Percentiles rank a stretch among this genome's conserved stretches.
These are phyloP conservation scores for Extremus antarcticus DNA, from an alignment of 495 filamentous ascomycete species.

Conservation along the genomic window DNA sequence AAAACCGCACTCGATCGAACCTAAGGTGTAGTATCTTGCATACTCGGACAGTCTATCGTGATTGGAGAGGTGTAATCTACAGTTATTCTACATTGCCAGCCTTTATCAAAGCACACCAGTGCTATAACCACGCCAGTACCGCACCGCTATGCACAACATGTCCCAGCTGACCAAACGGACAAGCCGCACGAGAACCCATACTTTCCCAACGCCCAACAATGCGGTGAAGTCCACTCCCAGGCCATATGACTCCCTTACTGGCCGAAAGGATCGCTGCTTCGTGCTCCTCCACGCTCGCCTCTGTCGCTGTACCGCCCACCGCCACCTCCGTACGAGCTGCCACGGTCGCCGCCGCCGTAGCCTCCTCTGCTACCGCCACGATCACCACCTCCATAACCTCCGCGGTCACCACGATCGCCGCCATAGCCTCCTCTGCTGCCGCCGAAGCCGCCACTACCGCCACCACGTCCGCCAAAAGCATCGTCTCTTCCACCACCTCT, in stretches of 20 bases:
- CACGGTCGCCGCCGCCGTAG: neutral
- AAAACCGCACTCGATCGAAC: too few relatives aligned
- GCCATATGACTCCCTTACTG: too few relatives aligned
- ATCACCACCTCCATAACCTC: slow-evolving; percentile 2
- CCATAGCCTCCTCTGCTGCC: neutral
- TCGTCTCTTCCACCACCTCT: neutral
- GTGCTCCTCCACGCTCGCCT: too few relatives aligned
- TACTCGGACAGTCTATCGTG: neutral
- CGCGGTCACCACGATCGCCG: neutral
- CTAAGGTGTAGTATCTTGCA: too few relatives aligned
- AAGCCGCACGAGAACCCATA: too few relatives aligned
- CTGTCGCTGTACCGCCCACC: neutral
- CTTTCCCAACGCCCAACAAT: too few relatives aligned
- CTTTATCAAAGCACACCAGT: neutral
- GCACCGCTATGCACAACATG: neutral
- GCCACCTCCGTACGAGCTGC: neutral
- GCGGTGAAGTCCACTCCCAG: too few relatives aligned
- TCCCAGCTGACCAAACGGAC: too few relatives aligned
- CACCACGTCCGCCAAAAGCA: slow-evolving; percentile 10
- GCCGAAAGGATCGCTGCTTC: neutral
- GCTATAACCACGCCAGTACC: neutral
- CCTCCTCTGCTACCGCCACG: neutral
- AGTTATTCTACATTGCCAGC: neutral
- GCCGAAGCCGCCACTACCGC: neutral
- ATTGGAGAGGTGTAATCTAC: neutral